Conservation (phyloP, 441 rosid species). For the Arabidopsis hybrid region DNA sequence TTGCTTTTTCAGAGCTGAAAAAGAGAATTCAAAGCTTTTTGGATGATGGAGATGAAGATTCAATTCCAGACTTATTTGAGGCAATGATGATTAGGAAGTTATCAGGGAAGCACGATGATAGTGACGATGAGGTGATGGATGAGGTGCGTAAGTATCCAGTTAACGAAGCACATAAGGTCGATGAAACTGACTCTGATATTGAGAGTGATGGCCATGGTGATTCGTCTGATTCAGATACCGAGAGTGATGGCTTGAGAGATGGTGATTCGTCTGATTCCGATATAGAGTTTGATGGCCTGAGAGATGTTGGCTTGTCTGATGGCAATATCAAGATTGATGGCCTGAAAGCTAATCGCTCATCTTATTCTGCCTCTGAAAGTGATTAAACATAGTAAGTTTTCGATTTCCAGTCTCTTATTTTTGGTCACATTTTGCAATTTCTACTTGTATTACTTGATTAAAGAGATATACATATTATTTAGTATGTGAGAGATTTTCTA, state of each 20-base stretch:
- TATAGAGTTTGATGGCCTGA: background rate
- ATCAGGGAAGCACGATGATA: slow-evolving; percentile 59
- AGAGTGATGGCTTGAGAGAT: slow-evolving; percentile 10
- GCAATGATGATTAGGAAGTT: slow-evolving; percentile 64
- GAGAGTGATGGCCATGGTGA: slow-evolving; percentile 7
- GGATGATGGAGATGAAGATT: slow-evolving; percentile 61
- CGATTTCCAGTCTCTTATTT: background rate
- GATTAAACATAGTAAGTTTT: slow-evolving; percentile 37
- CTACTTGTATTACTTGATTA: background rate
- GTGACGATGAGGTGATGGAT: slow-evolving; percentile 58
- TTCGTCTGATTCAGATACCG: slow-evolving; percentile 3
- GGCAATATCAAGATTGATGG: slow-evolving; percentile 12
- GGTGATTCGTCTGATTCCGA: slow-evolving; percentile 18
- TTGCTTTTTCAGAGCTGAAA: slow-evolving; percentile 58
- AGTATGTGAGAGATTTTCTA: background rate
- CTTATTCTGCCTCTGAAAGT: slow-evolving; percentile 23
- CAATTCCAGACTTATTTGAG: slow-evolving; percentile 61
- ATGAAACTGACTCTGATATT: slow-evolving; percentile 9
- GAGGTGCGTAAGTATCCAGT: slow-evolving; percentile 42
- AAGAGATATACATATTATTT: background rate
- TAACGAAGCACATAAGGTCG: slow-evolving; percentile 6
- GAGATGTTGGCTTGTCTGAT: background rate
- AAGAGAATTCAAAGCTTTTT: slow-evolving; percentile 51
- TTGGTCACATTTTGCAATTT: background rate
- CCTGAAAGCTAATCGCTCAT: background rate